A percentile compares a stretch with the other conserved stretches of the same genome.
These are phyloP conservation scores for Exserohilum rostratum DNA, from an alignment of 2,329 filamentous ascomycete species.

Conservation along the genomic window DNA sequence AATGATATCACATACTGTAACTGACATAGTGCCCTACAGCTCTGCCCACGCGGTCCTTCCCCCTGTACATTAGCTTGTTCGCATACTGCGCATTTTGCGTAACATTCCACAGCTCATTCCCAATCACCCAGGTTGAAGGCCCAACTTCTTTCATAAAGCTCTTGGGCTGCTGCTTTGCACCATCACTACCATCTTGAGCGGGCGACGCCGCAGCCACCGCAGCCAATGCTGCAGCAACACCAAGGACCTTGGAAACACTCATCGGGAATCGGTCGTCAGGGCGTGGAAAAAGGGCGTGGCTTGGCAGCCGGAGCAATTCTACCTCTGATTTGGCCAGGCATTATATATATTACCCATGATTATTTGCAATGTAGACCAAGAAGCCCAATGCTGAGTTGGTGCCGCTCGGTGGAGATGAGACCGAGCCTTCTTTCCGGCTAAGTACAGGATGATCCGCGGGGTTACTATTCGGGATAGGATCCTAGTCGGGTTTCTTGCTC, in stretches of 20 bases:
- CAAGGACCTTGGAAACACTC: constrained; percentile 23
- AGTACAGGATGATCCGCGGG: constrained; percentile 16
- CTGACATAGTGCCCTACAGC: constrained; percentile 54
- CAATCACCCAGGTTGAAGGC: constrained; percentile 47
- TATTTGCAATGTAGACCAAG: too few species aligned
- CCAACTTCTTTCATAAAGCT: constrained; percentile 45
- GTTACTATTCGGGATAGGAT: constrained; percentile 7
- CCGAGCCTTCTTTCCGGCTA: constrained; percentile 23
- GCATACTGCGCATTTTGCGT: constrained; percentile 49
- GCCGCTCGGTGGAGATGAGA: constrained; percentile 22
- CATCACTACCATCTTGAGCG: constrained; percentile 20
- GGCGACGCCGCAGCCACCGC: constrained; percentile 27
- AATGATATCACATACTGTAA: constrained; percentile 53
- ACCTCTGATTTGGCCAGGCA: too few species aligned
- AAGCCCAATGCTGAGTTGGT: too few species aligned
- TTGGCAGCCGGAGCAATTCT: too few species aligned
- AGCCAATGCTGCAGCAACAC: constrained; percentile 11
- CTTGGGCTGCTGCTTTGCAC: constrained; percentile 25
- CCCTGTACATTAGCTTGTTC: constrained; percentile 51
- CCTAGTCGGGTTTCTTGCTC: constrained; percentile 10
- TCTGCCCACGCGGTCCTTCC: constrained; percentile 50
- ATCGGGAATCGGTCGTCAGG: too few species aligned
- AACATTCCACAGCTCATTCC: constrained; percentile 52
- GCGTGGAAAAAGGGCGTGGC: too few species aligned
- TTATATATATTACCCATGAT: constrained; percentile 1